Conservation (phyloP, 257 asterid genomes). For the Solanum appendiculatum region DNA sequence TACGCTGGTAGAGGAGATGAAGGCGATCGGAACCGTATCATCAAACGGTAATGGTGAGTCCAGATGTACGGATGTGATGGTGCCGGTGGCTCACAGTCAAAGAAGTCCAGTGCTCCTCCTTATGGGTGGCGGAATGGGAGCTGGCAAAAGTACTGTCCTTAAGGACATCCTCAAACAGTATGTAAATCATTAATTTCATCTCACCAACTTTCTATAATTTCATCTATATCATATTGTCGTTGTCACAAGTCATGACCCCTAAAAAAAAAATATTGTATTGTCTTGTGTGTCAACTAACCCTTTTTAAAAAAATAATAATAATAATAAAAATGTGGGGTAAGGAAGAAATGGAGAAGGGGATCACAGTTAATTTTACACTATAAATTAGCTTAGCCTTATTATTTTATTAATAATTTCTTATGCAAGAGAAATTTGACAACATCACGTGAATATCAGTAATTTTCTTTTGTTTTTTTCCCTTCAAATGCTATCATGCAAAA, state of each 20-base stretch:
- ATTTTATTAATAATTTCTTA: no score
- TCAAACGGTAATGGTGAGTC: slow-evolving; percentile 7
- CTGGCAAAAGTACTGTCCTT: slow-evolving; percentile 97
- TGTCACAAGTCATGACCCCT: no score
- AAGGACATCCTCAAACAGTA: slow-evolving; percentile 86
- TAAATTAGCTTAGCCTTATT: no score
- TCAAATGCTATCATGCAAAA: no score
- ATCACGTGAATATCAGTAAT: no score
- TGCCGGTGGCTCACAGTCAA: slow-evolving; percentile 58
- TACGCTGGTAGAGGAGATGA: slow-evolving; percentile 81
- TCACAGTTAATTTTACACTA: no score
- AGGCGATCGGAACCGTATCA: slow-evolving; percentile 41
- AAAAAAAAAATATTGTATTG: no score
- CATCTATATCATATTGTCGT: not conserved
- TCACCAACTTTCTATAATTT: not conserved
- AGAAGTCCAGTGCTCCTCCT: slow-evolving; percentile 85
- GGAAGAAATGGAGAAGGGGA: no score
- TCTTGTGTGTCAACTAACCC: not conserved
- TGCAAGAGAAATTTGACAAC: no score
- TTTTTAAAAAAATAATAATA: no score
- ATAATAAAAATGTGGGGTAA: no score
- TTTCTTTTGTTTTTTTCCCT: no score
- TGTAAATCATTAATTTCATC: not conserved
- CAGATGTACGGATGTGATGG: slow-evolving; percentile 67
- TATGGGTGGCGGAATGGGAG: slow-evolving; percentile 99